Evolutionary conservation across 768 basidiomycete genomes (phyloP).

Genomic region (Exidia glandulosa): DNA sequence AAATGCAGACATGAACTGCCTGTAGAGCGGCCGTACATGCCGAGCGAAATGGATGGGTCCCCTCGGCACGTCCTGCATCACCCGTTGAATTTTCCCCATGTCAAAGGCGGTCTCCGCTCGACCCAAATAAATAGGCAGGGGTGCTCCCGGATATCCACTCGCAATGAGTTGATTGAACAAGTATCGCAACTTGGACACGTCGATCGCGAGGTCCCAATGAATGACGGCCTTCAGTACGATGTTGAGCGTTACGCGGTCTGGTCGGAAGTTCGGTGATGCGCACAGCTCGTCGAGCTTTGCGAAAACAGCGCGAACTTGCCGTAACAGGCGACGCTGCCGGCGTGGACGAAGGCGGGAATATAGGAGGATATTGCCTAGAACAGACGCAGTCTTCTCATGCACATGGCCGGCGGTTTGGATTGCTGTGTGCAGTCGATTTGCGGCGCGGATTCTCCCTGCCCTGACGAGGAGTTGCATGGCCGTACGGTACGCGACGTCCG

Average conservation of each 20-base stretch:
- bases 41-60: slow-evolving; percentile 39
- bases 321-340: slow-evolving; percentile 27
- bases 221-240: slow-evolving; percentile 54
- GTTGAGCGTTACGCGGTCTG: slow-evolving; percentile 63
- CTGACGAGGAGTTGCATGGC: slow-evolving; percentile 29
- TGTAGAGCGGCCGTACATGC: slow-evolving; percentile 60
- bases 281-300: slow-evolving; percentile 31
- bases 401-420: slow-evolving; percentile 13
- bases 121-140: neutral
- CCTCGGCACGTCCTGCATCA: slow-evolving; percentile 7
- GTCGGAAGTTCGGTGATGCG: slow-evolving; percentile 35
- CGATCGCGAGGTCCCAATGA: slow-evolving; percentile 35
- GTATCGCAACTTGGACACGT: slow-evolving; percentile 31
- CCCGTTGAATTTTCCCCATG: neutral
- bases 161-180: slow-evolving; percentile 58
- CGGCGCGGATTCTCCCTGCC: slow-evolving; percentile 32
- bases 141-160: slow-evolving; percentile 42
- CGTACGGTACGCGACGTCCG: slow-evolving; percentile 19
- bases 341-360: slow-evolving; percentile 27
- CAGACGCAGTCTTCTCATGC: slow-evolving; percentile 25
- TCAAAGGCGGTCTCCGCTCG: neutral
- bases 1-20: slow-evolving; percentile 61
- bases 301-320: slow-evolving; percentile 33
- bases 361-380: slow-evolving; percentile 48
- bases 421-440: slow-evolving; percentile 29